Base-by-base conservation (phyloP, 1,284 basidiomycete genomes). In the Irpex lacteus region DNA sequence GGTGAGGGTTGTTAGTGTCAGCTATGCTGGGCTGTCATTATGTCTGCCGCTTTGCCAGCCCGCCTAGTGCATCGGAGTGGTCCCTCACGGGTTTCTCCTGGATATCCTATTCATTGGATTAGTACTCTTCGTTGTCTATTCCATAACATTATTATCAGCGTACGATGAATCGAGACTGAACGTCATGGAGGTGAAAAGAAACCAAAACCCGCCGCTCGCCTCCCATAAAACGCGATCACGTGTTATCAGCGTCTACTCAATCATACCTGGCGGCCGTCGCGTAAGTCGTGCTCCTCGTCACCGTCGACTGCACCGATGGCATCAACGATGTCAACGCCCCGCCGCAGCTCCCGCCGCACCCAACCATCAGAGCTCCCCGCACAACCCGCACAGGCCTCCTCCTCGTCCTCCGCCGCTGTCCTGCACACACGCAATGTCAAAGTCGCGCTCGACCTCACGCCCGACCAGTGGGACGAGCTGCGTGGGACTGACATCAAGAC, bases 341-440 rank as follows among this genome's bases (percentile, higher is more conserved):
- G 32, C 32, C 32, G 32, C 32, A 34, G 32, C 50, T 53, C 50
- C 13, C n/a, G 18, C 8, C 50, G 18, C 18, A 13, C 15, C 0
- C n/a, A 53, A 5, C 40, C 9, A 21, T 15, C 50, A 18, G 50
- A 53, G n/a, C 19, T 1, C 32, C 32, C 50, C 19, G 1, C 21
- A 26, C n/a, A 53, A 21, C 15, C 9, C 50, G 50, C 50, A 53
- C 15, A 53, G 2, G 50, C 15, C 50, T 18, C 50, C 0, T 53
- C 50, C 19, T 18, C 50, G 3, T 53, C 50, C 3, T 11, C 50
- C 18, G 3, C 13, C 50, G 9, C 9, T 1, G 18, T 53, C 50
- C 37, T 49, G 37, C 57, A 34, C 57, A 62, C 55, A 34, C 54
- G 61, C 49, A 38, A 13, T 37, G 58, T 44, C 11, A 40, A 59